Evolutionary conservation across 78 protist species (phyloP).

Genomic region (Diacronema lutheri): DNA sequence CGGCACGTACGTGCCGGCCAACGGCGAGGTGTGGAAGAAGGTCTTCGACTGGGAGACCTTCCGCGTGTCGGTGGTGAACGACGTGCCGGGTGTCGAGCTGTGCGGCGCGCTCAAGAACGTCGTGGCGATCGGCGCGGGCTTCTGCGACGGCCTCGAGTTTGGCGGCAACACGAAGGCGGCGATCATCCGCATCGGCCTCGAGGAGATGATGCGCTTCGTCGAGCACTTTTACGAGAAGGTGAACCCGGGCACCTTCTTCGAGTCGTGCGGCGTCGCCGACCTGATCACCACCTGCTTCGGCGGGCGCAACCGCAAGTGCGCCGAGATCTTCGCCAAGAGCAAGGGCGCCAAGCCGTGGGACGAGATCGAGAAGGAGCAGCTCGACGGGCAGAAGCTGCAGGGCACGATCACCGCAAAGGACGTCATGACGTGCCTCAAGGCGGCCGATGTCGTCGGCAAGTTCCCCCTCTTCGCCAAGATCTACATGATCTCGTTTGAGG

Average conservation of each 20-base stretch:
- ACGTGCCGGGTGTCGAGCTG: slow-evolving; percentile 59
- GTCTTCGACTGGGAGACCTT: neutral
- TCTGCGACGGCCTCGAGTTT: slow-evolving; percentile 56
- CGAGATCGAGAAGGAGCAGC: slow-evolving; percentile 50
- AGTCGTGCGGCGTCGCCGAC: slow-evolving; percentile 75
- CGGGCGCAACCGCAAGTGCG: slow-evolving; percentile 69
- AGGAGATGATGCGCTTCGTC: slow-evolving; percentile 53
- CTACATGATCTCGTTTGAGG: slow-evolving; percentile 23
- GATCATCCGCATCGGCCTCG: slow-evolving; percentile 64
- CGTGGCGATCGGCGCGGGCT: slow-evolving; percentile 81
- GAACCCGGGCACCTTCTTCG: slow-evolving; percentile 39
- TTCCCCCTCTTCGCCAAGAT: slow-evolving; percentile 48
- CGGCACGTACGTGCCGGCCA: neutral
- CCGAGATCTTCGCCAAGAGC: slow-evolving; percentile 43
- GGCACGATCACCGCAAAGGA: slow-evolving; percentile 57
- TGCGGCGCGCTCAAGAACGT: slow-evolving; percentile 72
- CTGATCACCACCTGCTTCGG: slow-evolving; percentile 70
- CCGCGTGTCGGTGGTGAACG: neutral
- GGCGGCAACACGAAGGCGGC: slow-evolving; percentile 78
- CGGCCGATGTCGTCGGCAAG: neutral
- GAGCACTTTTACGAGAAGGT: neutral
- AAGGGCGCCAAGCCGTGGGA: slow-evolving; percentile 17
- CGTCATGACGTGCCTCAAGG: slow-evolving; percentile 30
- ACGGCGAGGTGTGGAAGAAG: neutral
- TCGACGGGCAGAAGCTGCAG: slow-evolving; percentile 66